Conservation (phyloP, 2,329 filamentous ascomycete genomes). For the Fusarium algeriense region DNA sequence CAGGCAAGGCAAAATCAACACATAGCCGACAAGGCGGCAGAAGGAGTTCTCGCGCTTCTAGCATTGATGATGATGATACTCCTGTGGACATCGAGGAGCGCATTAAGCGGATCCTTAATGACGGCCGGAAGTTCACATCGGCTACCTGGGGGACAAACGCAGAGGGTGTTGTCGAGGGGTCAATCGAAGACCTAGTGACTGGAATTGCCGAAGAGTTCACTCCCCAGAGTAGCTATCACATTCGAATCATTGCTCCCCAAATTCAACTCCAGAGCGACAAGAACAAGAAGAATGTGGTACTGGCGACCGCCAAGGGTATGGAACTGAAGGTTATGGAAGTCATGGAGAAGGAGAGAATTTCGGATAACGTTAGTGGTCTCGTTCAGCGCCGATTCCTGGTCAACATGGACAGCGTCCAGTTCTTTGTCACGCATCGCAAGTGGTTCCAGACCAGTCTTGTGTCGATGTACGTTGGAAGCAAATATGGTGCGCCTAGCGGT, state of each 20-base stretch:
- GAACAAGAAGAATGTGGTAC: constrained; percentile 94
- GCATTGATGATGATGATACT: constrained; percentile 67
- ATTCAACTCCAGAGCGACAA: constrained; percentile 99
- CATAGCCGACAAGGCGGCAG: constrained; percentile 46
- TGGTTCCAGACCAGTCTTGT: constrained; percentile 86
- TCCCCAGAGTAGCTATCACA: constrained; percentile 92
- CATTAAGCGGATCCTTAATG: constrained; percentile 86
- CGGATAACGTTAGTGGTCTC: constrained; percentile 91
- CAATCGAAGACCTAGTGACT: constrained; percentile 73
- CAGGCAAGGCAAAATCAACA: constrained; percentile 48
- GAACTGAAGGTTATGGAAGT: constrained; percentile 97
- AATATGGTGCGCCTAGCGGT: constrained; percentile 86
- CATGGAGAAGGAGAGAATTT: constrained; percentile 95
- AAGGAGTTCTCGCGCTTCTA: constrained; percentile 54
- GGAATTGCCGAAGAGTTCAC: constrained; percentile 90
- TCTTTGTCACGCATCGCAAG: constrained; percentile 96
- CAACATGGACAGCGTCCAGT: constrained; percentile 97
- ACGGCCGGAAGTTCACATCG: constrained; percentile 82
- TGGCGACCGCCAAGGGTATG: constrained; percentile 98
- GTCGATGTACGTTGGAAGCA: constrained; percentile 93
- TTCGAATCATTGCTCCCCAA: constrained; percentile 94
- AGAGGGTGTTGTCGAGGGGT: constrained; percentile 53
- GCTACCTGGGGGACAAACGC: constrained; percentile 50
- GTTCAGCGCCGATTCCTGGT: constrained; percentile 95
- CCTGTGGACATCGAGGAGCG: constrained; percentile 80